Evolutionary conservation across 1,284 basidiomycete genomes (phyloP), one percentile per base, ranked within the genome.

Genomic region (Ganoderma lingzhi): DNA sequence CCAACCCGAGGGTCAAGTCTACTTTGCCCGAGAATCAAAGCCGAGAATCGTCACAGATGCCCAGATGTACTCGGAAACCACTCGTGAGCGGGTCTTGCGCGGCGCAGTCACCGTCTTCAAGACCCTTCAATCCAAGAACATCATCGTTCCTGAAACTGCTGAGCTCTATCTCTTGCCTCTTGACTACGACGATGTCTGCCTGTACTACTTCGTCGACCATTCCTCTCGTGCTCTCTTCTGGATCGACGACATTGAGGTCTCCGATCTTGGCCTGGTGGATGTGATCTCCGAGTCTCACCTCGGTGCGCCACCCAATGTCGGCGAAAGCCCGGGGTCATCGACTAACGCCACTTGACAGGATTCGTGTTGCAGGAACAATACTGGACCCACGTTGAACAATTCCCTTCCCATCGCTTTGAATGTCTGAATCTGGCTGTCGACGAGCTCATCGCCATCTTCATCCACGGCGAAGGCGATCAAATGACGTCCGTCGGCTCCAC

Each of bases 401-500:
- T 78, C 66, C 76, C 78, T 3, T 74, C 71, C 8, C 78, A 80
- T 65, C 65, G 70, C 9, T 60, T 63, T 8, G 28, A 63, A 0
- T 55, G 63, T 10, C 60, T 77, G 8, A 28, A 63, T 9, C 67
- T 76, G 14, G 42, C 53, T 0, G 30, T 76, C 19, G 75, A 76
- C 41, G 71, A 78, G 32, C 71, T 80, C 28, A 73, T 74, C 53
- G 60, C 72, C 59, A 63, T 75, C 6, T 75, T 79, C 60, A 55
- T 75, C 2, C 78, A 80, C 17, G 77, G 71, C 0, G 70, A 71
- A 45, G 70, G 70, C 9, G 85, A 86, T 67, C 78, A 80, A 37
- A 70, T 85, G 72, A 86, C 85, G 0, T 86, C 85, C 4, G 69
- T 70, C 0, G 76, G 75, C 0, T 84, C 85, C 0, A 85, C 84